A percentile compares a stretch with the other conserved stretches of the same genome.
Evolutionary conservation across 1,284 basidiomycete genomes (phyloP).

Genomic region (Ustilago hordei): DNA sequence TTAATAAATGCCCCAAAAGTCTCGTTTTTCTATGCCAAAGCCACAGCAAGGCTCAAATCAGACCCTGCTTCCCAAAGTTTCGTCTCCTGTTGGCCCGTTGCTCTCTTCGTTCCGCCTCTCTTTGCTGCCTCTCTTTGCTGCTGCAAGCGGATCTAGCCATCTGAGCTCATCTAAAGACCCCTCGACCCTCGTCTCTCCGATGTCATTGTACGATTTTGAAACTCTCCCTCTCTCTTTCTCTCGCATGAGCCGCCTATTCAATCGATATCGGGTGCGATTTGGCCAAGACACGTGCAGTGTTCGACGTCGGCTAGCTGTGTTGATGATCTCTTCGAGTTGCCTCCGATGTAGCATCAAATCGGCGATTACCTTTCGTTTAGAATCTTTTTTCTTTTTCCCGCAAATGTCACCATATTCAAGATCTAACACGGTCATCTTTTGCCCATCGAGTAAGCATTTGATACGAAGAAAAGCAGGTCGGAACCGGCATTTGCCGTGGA

Average conservation of each 20-base stretch:
- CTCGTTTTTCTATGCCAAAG: neutral
- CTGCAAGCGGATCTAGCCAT: conserved; percentile 12
- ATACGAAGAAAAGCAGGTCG: conserved; percentile 7
- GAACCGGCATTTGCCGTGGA: conserved; percentile 19
- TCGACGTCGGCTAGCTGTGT: neutral
- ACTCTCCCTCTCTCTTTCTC: neutral
- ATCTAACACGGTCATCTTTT: neutral
- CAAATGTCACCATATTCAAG: neutral
- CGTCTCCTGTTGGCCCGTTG: neutral
- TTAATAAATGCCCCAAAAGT: conserved; percentile 5
- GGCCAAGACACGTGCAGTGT: conserved; percentile 3
- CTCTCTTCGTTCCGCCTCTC: neutral
- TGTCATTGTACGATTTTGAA: neutral
- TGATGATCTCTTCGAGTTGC: neutral
- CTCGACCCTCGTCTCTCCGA: conserved; percentile 12
- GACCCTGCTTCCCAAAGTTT: conserved; percentile 22
- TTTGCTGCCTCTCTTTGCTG: neutral
- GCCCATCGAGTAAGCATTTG: conserved; percentile 1
- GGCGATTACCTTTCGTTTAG: neutral
- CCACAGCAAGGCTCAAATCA: neutral
- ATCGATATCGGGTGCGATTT: conserved; percentile 7
- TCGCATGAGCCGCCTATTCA: neutral
- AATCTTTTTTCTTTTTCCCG: neutral
- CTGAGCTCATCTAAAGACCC: neutral
- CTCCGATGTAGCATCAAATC: neutral